Base-by-base conservation (phyloP, 495 filamentous ascomycete species). In the Pseudevernia furfuracea region DNA sequence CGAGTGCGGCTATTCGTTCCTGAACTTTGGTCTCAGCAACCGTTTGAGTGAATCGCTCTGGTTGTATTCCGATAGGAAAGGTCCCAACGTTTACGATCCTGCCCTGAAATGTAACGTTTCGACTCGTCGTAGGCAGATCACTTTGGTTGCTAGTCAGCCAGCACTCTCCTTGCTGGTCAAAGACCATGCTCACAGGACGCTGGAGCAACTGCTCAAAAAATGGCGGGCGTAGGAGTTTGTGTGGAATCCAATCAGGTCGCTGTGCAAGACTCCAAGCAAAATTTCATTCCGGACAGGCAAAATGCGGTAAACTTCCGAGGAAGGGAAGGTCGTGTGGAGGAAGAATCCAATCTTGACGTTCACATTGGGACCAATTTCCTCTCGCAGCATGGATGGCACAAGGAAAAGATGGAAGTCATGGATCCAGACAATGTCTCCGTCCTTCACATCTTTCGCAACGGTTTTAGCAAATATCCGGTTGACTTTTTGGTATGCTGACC, bases 391-490 rank as follows among this genome's bases (percentile, higher is more conserved):
- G 63, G 84, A 79, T 0, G 93, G 93, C 25, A 97, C 77, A 3
- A 97, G 83, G 89, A 97, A 93, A 59, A 96, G 78, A 75, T 97
- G 93, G 73, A 96, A 97, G 73, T 97, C 93, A 72, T 97, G 93
- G 0, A 97, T 87, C 93, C 93, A 97, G 70, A 97, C 87, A 52
- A 96, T 72, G 68, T 92, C 89, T 46, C 89, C 91, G 60, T 88
- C 85, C 66, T 87, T 79, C 0, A 91, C 87, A 65, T 88, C 82
- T 58, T 85, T 81, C 11, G 85, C 81, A 61, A 97, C 82, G 1
- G 83, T 80, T 74, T 90, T 87, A 28, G 93, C 93, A 68, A 97
- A 97, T 21, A 91, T 73, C 53, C 84, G 82, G 69, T 96, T 97
- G 25, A 92, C 92, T 65, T 91, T 85, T 58, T 81, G 80, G 79